phyloP scores from a whole-genome alignment of 306 rosid species.

The Pyrus pyrifolia region DNA sequence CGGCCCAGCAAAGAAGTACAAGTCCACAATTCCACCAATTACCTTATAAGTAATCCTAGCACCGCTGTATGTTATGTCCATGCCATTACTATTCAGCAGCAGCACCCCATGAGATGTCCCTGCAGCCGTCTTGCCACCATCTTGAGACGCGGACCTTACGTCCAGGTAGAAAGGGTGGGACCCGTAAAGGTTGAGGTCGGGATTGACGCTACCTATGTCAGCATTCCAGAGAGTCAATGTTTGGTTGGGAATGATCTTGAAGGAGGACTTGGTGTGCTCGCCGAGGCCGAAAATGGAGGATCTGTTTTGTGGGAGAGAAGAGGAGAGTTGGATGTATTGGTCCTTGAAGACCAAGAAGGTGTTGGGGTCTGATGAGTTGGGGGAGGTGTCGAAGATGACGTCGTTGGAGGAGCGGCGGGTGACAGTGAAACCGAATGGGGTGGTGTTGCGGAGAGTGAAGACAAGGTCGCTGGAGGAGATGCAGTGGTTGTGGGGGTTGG shows the following conservation, averaged over 20 bases:
- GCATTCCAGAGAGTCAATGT: slow-evolving; percentile 59
- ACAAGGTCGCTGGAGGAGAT: slow-evolving; percentile 34
- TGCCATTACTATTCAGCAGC: slow-evolving; percentile 68
- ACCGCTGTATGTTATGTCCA: slow-evolving; percentile 60
- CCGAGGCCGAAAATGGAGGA: slow-evolving; percentile 67
- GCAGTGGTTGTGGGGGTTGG: background rate
- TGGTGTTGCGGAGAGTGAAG: slow-evolving; percentile 54
- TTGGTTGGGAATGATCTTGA: slow-evolving; percentile 43
- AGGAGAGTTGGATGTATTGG: slow-evolving; percentile 64
- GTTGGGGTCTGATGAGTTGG: slow-evolving; percentile 24
- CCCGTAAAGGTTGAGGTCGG: slow-evolving; percentile 62
- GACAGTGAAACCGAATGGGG: slow-evolving; percentile 67
- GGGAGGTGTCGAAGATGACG: slow-evolving; percentile 44
- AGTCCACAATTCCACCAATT: slow-evolving; percentile 72
- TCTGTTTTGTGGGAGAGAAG: slow-evolving; percentile 45
- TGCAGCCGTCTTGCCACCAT: slow-evolving; percentile 25
- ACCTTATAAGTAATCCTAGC: slow-evolving; percentile 58
- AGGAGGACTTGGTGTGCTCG: slow-evolving; percentile 62
- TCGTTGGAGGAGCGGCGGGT: slow-evolving; percentile 57
- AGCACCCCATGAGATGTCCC: slow-evolving; percentile 76
- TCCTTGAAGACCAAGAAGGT: slow-evolving; percentile 61
- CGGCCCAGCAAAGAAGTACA: slow-evolving; percentile 66
- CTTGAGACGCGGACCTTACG: slow-evolving; percentile 38
- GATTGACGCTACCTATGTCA: slow-evolving; percentile 37
- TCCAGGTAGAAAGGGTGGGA: slow-evolving; percentile 88